Percentiles rank a stretch among this genome's conserved stretches.
Conservation (phyloP, 176 grass and related monocot genomes). For the Musa schizocarpa region DNA sequence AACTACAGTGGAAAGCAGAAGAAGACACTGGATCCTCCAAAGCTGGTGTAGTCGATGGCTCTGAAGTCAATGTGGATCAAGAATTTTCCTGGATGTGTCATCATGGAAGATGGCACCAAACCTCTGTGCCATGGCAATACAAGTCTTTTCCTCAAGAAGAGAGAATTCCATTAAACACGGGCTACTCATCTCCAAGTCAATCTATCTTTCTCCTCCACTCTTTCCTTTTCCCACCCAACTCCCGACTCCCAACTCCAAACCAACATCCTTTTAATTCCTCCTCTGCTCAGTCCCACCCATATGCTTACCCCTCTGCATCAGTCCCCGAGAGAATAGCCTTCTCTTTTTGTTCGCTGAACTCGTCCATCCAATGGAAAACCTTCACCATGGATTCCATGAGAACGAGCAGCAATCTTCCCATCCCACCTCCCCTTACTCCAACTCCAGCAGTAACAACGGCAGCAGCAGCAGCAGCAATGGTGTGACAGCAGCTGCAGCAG, state of each 20-base stretch:
- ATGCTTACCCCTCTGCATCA: no score
- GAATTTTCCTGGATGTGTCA: background rate
- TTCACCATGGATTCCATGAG: background rate
- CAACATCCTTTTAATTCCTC: no score
- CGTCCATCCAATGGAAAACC: background rate
- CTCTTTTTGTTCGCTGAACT: no score
- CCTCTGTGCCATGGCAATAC: background rate
- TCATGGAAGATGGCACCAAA: background rate
- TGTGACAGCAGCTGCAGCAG: constrained; percentile 26
- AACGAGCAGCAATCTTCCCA: background rate
- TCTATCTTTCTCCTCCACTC: background rate
- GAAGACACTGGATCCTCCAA: no score
- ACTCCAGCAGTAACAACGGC: constrained; percentile 14
- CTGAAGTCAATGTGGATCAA: background rate
- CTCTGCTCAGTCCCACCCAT: no score
- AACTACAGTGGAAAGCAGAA: no score
- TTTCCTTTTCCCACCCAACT: background rate
- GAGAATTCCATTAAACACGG: no score
- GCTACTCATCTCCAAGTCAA: background rate
- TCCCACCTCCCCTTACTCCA: constrained; percentile 14
- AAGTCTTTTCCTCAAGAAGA: no score
- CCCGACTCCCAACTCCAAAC: background rate
- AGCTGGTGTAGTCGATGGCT: background rate
- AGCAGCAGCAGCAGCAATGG: background rate
- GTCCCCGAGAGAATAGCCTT: no score